Base-by-base conservation (phyloP, 108 stramenopile genomes). In the Licmophora abbreviata region DNA sequence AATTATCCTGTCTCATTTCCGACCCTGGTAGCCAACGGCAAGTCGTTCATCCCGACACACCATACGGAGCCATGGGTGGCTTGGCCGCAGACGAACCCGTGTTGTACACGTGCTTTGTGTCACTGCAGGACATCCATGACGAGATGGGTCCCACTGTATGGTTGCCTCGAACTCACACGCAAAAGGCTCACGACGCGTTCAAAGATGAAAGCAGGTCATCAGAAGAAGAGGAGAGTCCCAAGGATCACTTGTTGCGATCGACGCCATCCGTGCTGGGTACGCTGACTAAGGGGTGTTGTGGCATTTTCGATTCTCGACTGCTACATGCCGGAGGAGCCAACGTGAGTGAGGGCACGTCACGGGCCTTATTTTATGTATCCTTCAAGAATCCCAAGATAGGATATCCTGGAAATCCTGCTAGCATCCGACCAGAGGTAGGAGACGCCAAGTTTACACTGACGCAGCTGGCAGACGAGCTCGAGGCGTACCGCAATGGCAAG, bases 131-230 rank as follows among this genome's bases (percentile, higher is more conserved):
- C 54, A 71, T 85, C 10, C 55, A 59, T 4, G 4, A 51, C 43
- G 76, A 81, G 22, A 91, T 91, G 89, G 89, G 84, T 15, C 89
- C 89, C 12, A 91, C 89, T 8, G 68, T 66, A 11, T 90, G 81
- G 87, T 26, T 83, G 22, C 84, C 79, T 8, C 29, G 66, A 3
- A 91, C 83, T 4, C 77, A 81, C 58, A 72, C 68, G 7, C 37
- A 42, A 42, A 69, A 60, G 50, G 63, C 63, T 8, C 88, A 85
- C 54, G 68, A 53, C 22, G 48, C 37, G 29, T 83, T 84, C 27
- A 61, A 75, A 59, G 79, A 70, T 38, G 61, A 63, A 17, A 34
- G 44, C 17, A 28, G 35, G n/a, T 17, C 43, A n/a, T 26, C 17
- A 8, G 50, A 68, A 1, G 59, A 40, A 48, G 50, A 56, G 9